These are phyloP conservation scores for Guillardia theta DNA, from an alignment of 78 protist genomes.

Conservation along the genomic window DNA sequence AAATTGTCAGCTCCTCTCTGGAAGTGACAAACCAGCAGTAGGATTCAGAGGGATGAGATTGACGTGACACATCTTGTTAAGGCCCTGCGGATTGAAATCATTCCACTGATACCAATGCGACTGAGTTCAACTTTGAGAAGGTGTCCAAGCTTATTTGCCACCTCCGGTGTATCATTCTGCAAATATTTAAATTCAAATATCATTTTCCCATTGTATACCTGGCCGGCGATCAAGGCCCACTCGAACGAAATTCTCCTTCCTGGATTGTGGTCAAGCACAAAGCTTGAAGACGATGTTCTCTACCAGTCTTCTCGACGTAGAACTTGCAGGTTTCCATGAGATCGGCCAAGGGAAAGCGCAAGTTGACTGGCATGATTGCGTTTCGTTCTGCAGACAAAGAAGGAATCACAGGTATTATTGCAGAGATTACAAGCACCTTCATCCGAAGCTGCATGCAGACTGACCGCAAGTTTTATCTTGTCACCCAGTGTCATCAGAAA, in stretches of 20 bases:
- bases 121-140: too few species aligned
- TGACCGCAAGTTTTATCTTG: not conserved
- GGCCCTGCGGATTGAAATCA: too few species aligned
- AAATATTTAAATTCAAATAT: too few species aligned
- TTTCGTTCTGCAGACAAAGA: not conserved
- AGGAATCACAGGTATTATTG: too few species aligned
- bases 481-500: not conserved
- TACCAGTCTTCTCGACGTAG: not conserved
- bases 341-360: not conserved
- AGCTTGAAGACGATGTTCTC: too few species aligned
- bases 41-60: conserved; percentile 52
- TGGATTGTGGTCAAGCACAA: too few species aligned
- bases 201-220: too few species aligned
- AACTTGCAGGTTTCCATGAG: conserved; percentile 38
- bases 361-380: conserved; percentile 33
- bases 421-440: too few species aligned
- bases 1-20: too few species aligned
- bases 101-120: too few species aligned
- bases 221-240: conserved; percentile 52
- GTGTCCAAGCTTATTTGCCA: not conserved
- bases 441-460: conserved; percentile 9
- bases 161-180: not conserved
- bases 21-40: too few species aligned
- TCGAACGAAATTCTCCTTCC: conserved; percentile 51
- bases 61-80: conserved; percentile 46